Evolutionary conservation across 2,329 filamentous ascomycete species (phyloP).

Genomic region (Bipolaris oryzae): DNA sequence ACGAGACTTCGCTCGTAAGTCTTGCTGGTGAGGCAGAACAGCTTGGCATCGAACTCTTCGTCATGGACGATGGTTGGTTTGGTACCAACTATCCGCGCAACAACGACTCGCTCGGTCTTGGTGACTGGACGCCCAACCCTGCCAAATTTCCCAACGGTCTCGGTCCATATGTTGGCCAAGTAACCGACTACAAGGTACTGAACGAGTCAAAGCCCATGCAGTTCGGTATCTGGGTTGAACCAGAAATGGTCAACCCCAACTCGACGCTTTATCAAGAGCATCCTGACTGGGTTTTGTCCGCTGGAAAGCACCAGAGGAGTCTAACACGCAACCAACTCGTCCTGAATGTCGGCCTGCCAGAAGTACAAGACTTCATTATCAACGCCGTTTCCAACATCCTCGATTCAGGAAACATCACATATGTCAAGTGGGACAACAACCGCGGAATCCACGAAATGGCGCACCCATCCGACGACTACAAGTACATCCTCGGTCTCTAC

Average conservation of each 20-base stretch:
- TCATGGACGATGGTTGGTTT: conserved; percentile 72
- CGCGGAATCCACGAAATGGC: conserved; percentile 66
- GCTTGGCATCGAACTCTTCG: conserved; percentile 67
- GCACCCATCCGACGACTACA: conserved; percentile 60
- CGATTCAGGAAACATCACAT: conserved; percentile 60
- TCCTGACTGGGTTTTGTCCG: conserved; percentile 68
- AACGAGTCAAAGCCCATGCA: conserved; percentile 58
- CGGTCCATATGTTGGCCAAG: conserved; percentile 55
- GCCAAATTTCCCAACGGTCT: conserved; percentile 65
- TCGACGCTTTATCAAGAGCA: conserved; percentile 66
- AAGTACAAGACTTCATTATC: conserved; percentile 69
- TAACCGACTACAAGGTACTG: conserved; percentile 58
- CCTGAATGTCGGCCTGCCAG: conserved; percentile 64
- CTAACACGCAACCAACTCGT: conserved; percentile 65
- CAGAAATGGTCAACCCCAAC: conserved; percentile 70
- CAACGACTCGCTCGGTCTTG: conserved; percentile 63
- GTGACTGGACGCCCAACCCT: conserved; percentile 67
- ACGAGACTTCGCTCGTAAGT: conserved; percentile 61
- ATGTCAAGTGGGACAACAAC: conserved; percentile 74
- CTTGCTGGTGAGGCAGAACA: conserved; percentile 63
- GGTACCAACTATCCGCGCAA: conserved; percentile 66
- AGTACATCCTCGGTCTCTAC: conserved; percentile 69
- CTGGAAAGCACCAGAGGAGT: conserved; percentile 62
- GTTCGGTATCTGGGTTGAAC: conserved; percentile 72
- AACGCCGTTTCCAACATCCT: conserved; percentile 61